A percentile compares a stretch with the other conserved stretches of the same genome.
Conservation (phyloP, 257 asterid species). For the Solanum etuberosum region DNA sequence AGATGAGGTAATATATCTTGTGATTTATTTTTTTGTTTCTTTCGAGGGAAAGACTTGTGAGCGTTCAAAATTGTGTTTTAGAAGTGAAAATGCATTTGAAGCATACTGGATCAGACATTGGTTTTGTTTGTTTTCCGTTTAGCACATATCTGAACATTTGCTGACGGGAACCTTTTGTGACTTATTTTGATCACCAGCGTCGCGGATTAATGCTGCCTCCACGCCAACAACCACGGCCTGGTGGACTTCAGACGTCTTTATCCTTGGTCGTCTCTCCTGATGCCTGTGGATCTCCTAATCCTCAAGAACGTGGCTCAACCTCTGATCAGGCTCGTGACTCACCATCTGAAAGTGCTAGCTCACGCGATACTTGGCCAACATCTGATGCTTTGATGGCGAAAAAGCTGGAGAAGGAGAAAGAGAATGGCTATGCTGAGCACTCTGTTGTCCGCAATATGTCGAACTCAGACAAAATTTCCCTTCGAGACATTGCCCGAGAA, state of each 20-base stretch:
- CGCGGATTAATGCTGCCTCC: slow-evolving; percentile 77
- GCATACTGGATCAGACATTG: neutral
- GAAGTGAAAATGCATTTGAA: neutral
- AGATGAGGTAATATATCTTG: neutral
- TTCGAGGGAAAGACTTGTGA: neutral
- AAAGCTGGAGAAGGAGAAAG: slow-evolving; percentile 60
- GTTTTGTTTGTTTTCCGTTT: neutral
- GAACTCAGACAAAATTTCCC: slow-evolving; percentile 60
- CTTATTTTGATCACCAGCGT: slow-evolving; percentile 58
- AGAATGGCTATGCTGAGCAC: slow-evolving; percentile 62
- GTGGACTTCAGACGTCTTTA: slow-evolving; percentile 69
- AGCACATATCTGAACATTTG: neutral
- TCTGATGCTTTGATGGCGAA: slow-evolving; percentile 54
- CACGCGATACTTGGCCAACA: slow-evolving; percentile 92
- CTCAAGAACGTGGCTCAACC: slow-evolving; percentile 71
- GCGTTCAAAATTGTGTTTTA: neutral
- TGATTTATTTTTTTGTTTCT: neutral
- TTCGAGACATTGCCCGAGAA: slow-evolving; percentile 71
- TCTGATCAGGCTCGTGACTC: slow-evolving; percentile 76
- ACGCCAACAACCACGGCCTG: slow-evolving; percentile 75
- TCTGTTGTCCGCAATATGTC: slow-evolving; percentile 58
- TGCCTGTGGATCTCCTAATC: slow-evolving; percentile 71
- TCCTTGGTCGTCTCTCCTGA: slow-evolving; percentile 74
- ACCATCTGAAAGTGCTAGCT: slow-evolving; percentile 93
- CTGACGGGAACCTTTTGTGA: slow-evolving; percentile 66